A percentile compares a stretch with the other conserved stretches of the same genome.
Conservation (phyloP, 2,329 filamentous ascomycete species). For the Sporothrix protearum region DNA sequence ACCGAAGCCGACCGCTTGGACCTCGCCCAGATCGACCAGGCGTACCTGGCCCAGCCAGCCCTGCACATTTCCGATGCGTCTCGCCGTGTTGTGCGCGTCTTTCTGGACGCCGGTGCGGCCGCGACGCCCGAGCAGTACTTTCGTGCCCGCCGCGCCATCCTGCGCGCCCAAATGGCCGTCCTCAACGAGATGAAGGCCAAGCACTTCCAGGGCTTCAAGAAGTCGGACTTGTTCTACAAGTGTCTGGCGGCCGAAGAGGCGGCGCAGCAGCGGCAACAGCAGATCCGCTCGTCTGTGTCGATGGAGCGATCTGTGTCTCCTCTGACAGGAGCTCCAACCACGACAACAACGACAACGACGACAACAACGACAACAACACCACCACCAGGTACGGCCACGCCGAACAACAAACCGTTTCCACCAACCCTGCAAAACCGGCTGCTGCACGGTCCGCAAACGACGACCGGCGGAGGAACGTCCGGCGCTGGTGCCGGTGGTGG, state of each 20-base stretch:
- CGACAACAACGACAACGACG: constrained; percentile 25
- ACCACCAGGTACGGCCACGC: neutral
- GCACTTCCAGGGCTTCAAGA: constrained; percentile 82
- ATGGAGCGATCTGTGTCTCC: neutral
- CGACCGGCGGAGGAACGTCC: neutral
- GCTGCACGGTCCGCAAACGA: neutral
- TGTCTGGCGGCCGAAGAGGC: constrained; percentile 85
- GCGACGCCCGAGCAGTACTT: constrained; percentile 81
- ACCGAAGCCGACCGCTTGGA: constrained; percentile 81
- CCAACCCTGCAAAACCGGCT: constrained; percentile 7
- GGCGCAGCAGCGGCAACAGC: constrained; percentile 26
- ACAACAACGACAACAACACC: constrained; percentile 25
- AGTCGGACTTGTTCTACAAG: constrained; percentile 93
- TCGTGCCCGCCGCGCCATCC: constrained; percentile 72
- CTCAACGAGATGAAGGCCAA: constrained; percentile 79
- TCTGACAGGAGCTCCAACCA: neutral
- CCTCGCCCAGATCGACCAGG: constrained; percentile 85
- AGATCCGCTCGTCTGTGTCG: neutral
- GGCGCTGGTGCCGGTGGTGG: neutral
- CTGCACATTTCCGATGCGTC: constrained; percentile 70
- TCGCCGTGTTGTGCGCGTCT: constrained; percentile 67
- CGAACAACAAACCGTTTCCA: neutral
- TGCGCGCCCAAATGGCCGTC: constrained; percentile 76
- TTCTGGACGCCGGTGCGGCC: constrained; percentile 71
- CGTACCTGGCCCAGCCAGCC: constrained; percentile 78